A percentile compares a stretch with the other conserved stretches of the same genome.
These are phyloP conservation scores for Plenodomus tracheiphilus DNA, from an alignment of 2,329 filamentous ascomycete species.

Conservation along the genomic window DNA sequence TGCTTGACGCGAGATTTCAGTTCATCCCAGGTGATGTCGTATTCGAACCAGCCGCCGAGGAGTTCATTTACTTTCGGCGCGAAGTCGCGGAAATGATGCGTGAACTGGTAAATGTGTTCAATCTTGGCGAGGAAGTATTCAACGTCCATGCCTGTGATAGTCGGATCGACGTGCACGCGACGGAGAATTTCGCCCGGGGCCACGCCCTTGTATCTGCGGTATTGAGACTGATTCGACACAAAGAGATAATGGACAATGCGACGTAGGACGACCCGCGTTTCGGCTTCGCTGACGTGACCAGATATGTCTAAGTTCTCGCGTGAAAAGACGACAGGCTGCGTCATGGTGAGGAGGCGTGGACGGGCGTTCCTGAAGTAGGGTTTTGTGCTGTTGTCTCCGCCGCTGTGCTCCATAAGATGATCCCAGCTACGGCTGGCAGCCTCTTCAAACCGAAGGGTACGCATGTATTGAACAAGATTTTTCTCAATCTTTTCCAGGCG, in stretches of 20 bases:
- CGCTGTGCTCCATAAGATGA: conserved; percentile 9
- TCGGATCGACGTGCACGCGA: conserved; percentile 24
- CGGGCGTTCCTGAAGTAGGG: conserved; percentile 13
- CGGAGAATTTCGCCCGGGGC: conserved; percentile 14
- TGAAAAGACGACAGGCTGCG: conserved; percentile 14
- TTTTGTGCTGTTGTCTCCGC: conserved; percentile 3
- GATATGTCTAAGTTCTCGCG: conserved; percentile 23
- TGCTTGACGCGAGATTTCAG: conserved; percentile 19
- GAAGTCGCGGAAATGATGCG: conserved; percentile 2
- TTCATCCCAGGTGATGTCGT: conserved; percentile 16
- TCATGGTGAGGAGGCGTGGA: conserved; percentile 19
- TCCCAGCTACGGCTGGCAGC: conserved; percentile 1
- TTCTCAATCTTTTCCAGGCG: conserved; percentile 18
- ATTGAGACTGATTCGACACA: background rate
- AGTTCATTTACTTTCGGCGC: conserved; percentile 10
- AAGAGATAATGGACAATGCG: conserved; percentile 18
- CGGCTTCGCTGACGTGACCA: conserved; percentile 24
- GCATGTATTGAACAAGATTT: background rate
- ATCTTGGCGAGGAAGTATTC: conserved; percentile 27
- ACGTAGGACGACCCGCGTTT: conserved; percentile 26
- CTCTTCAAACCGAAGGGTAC: background rate
- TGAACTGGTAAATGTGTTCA: conserved; percentile 10
- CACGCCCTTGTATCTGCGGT: conserved; percentile 1
- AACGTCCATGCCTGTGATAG: conserved; percentile 25
- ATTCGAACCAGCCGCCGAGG: conserved; percentile 18